Evolutionary conservation across 1,284 basidiomycete genomes (phyloP).

Genomic region (Apiotrichum gamsii): DNA sequence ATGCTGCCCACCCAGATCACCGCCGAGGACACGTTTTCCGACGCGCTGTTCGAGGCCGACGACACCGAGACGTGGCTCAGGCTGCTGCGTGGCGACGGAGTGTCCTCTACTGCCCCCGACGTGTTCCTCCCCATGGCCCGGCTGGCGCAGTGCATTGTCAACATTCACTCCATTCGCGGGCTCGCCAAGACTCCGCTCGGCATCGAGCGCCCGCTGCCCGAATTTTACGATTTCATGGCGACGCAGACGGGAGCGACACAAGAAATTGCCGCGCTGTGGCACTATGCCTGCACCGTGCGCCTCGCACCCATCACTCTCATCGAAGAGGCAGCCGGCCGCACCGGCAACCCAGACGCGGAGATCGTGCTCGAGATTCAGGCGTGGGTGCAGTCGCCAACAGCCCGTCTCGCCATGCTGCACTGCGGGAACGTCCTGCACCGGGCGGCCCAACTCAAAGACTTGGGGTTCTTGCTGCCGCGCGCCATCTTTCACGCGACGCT

Average conservation of each 20-base stretch:
- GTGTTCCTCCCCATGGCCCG: constrained; percentile 1
- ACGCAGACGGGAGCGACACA: not conserved
- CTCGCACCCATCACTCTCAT: constrained; percentile 5
- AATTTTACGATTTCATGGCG: not conserved
- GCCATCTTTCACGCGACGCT: constrained; percentile 7
- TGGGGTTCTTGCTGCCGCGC: constrained; percentile 4
- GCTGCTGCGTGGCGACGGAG: too few species aligned
- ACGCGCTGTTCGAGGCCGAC: constrained; percentile 12
- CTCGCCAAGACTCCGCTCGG: not conserved
- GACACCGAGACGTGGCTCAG: constrained; percentile 8
- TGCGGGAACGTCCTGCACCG: constrained; percentile 1
- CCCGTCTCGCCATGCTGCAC: constrained; percentile 6
- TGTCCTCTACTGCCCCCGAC: not conserved
- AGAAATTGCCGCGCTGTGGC: constrained; percentile 3
- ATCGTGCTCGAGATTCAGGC: not conserved
- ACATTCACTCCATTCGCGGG: constrained; percentile 3
- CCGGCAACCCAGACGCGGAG: not conserved
- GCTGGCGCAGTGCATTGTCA: constrained; percentile 7
- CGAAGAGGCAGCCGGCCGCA: constrained; percentile 4
- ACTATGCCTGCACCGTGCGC: constrained; percentile 3
- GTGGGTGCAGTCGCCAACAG: not conserved
- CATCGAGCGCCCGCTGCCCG: not conserved
- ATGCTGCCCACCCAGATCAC: constrained; percentile 1
- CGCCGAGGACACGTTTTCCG: constrained; percentile 1
- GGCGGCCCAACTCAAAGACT: constrained; percentile 3